These are phyloP conservation scores for Allium sativum DNA, from an alignment of 106 monocot genomes.

Conservation along the genomic window DNA sequence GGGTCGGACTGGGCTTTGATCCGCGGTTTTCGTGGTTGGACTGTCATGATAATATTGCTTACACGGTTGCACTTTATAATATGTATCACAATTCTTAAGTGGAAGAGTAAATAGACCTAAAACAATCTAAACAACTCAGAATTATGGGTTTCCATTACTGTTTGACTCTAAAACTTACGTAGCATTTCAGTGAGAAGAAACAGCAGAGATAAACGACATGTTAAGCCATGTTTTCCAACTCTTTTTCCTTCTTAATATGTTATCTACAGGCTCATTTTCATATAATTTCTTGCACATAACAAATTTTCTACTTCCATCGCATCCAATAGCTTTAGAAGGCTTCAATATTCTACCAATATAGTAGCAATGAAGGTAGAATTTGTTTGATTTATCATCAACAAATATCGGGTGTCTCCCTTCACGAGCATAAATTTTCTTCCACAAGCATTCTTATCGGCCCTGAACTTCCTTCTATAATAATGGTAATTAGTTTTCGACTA, in stretches of 20 bases:
- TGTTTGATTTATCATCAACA: neutral
- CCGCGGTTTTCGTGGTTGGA: too few species aligned
- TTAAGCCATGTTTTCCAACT: constrained; percentile 6
- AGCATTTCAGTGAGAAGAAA: constrained; percentile 1
- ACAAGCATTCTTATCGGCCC: constrained; percentile 2
- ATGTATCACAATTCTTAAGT: too few species aligned
- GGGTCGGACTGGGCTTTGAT: too few species aligned
- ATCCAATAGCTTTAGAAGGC: constrained; percentile 1
- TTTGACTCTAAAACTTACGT: neutral
- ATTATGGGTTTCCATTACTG: too few species aligned
- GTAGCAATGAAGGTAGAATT: constrained; percentile 2
- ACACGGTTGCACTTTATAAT: too few species aligned
- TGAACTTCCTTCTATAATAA: constrained; percentile 2
- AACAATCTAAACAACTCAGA: too few species aligned
- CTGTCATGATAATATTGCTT: too few species aligned
- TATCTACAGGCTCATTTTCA: neutral
- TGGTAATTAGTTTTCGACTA: neutral
- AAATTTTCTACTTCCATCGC: neutral
- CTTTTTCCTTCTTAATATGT: neutral
- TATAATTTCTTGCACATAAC: constrained; percentile 5
- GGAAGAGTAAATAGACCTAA: too few species aligned
- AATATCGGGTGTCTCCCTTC: neutral
- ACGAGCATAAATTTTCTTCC: neutral
- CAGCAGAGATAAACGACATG: neutral
- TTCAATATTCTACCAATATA: neutral